Conservation (phyloP, 805 yeast genomes). For the Metschnikowia peoriensis region DNA sequence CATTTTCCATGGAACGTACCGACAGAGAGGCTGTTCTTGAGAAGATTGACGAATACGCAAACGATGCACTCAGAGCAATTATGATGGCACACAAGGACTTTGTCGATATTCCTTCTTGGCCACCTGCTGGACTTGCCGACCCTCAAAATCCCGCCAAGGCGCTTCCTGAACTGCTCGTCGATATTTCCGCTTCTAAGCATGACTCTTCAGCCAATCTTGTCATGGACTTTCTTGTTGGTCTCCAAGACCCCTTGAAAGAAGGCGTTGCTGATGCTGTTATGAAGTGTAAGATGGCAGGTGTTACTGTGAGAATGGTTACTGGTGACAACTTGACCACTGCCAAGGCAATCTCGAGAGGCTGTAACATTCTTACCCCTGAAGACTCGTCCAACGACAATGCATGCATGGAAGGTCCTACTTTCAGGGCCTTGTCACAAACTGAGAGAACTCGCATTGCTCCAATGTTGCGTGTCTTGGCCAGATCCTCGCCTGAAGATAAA, state of each 20-base stretch:
- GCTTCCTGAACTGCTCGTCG: conserved; percentile 33
- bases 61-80: conserved; percentile 80
- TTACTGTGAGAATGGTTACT: conserved; percentile 94
- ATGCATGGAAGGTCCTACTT: conserved; percentile 91
- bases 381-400: conserved; percentile 52
- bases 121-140: conserved; percentile 50
- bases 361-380: conserved; percentile 67
- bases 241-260: conserved; percentile 88
- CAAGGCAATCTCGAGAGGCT: conserved; percentile 80
- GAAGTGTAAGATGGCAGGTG: conserved; percentile 88
- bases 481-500: conserved; percentile 96
- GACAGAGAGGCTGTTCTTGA: conserved; percentile 30
- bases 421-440: conserved; percentile 60
- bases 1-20: conserved; percentile 27
- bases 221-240: conserved; percentile 73
- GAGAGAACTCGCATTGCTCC: conserved; percentile 68
- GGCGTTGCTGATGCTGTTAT: conserved; percentile 90
- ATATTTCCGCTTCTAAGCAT: conserved; percentile 22
- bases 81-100: conserved; percentile 83
- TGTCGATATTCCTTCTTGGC: conserved; percentile 53
- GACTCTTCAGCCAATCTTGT: conserved; percentile 21
- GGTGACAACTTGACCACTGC: conserved; percentile 96
- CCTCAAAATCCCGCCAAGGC: conserved; percentile 38
- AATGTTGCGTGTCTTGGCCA: conserved; percentile 76
- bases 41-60: conserved; percentile 57